A percentile compares a stretch with the other conserved stretches of the same genome.
phyloP scores from a whole-genome alignment of 202 grass and related monocot genomes.

The Thinopyrum obtusiflorum region DNA sequence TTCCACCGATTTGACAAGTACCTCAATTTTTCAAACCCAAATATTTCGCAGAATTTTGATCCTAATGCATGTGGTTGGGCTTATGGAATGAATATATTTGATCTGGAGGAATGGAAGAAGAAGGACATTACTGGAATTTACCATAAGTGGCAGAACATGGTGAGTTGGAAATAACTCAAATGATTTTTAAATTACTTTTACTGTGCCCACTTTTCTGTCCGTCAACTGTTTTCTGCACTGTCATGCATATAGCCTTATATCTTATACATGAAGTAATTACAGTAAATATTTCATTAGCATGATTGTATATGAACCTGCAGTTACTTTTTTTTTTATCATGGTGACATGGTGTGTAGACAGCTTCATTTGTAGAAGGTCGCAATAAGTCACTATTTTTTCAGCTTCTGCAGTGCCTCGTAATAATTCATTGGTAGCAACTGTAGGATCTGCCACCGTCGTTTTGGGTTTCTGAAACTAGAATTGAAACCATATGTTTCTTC shows the following conservation, averaged over 20 bases:
- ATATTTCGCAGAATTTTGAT: constrained; percentile 59
- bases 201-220: background rate
- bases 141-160: constrained; percentile 68
- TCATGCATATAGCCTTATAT: background rate
- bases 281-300: background rate
- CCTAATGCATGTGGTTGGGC: constrained; percentile 72
- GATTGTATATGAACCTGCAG: background rate
- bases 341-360: background rate
- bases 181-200: constrained; percentile 16
- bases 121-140: constrained; percentile 72
- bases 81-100: constrained; percentile 81
- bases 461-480: background rate
- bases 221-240: background rate
- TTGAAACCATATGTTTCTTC: background rate
- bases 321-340: background rate
- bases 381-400: background rate
- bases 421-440: background rate
- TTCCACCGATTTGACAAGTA: constrained; percentile 70
- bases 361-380: background rate
- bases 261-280: background rate
- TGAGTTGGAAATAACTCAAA: constrained; percentile 30
- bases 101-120: constrained; percentile 74
- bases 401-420: background rate
- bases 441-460: background rate
- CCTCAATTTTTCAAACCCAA: constrained; percentile 70